These are phyloP conservation scores for Candida chauliodis DNA, from an alignment of 805 yeast species.

Conservation along the genomic window DNA sequence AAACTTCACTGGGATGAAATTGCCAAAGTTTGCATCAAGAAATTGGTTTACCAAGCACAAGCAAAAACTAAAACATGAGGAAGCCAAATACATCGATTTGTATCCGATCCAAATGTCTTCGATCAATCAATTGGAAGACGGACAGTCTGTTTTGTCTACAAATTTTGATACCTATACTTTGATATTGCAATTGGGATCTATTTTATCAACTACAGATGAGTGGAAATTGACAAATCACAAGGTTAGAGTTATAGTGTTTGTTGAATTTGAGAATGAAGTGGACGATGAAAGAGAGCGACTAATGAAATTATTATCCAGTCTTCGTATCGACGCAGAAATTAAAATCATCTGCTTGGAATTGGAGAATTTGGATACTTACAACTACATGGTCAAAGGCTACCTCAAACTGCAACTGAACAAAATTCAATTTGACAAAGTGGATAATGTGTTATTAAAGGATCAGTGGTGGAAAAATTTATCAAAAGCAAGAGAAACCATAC, in stretches of 20 bases:
- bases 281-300: constrained; percentile 67
- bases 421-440: constrained; percentile 40
- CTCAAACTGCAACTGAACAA: constrained; percentile 27
- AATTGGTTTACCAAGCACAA: not conserved
- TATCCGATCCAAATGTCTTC: constrained; percentile 98
- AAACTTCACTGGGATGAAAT: constrained; percentile 64
- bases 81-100: constrained; percentile 68
- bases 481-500: constrained; percentile 48
- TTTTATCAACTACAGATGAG: constrained; percentile 84
- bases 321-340: constrained; percentile 83
- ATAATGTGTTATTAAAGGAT: constrained; percentile 51
- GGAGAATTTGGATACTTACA: constrained; percentile 58
- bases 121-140: constrained; percentile 60
- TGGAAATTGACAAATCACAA: constrained; percentile 75
- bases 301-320: constrained; percentile 57
- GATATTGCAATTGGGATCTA: constrained; percentile 90
- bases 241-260: constrained; percentile 84
- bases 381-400: constrained; percentile 73
- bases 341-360: constrained; percentile 65
- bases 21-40: constrained; percentile 45
- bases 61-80: constrained; percentile 11
- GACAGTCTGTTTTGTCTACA: constrained; percentile 71
- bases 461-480: constrained; percentile 83
- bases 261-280: constrained; percentile 70
- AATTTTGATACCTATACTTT: constrained; percentile 95